Evolutionary conservation across 192 early-diverging fungal genomes (phyloP).

Genomic region (Geosiphon pyriformis): DNA sequence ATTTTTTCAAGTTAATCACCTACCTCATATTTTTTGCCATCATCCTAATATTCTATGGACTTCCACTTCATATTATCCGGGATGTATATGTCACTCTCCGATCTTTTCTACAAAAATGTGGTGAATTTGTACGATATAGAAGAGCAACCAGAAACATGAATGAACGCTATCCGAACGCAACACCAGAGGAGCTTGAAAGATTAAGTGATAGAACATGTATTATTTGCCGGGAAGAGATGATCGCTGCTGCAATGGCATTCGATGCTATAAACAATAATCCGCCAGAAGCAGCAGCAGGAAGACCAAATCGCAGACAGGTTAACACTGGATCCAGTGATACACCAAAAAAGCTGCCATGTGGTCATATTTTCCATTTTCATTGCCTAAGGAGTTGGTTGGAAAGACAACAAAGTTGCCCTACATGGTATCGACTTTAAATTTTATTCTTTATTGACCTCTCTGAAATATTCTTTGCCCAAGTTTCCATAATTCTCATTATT

Average conservation of each 20-base stretch:
- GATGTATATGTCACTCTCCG: conserved; percentile 93
- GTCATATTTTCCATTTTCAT: conserved; percentile 96
- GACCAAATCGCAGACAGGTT: conserved; percentile 17
- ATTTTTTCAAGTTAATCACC: conserved; percentile 83
- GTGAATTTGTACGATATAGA: conserved; percentile 85
- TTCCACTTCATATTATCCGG: conserved; percentile 93
- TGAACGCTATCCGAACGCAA: conserved; percentile 88
- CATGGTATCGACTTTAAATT: conserved; percentile 62
- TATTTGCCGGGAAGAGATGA: conserved; percentile 97
- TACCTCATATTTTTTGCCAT: conserved; percentile 87
- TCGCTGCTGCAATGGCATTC: conserved; percentile 16
- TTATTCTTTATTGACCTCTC: background rate
- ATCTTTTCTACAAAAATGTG: conserved; percentile 85
- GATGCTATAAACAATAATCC: conserved; percentile 11
- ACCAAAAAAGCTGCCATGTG: conserved; percentile 93
- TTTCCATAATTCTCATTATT: conserved; percentile 18
- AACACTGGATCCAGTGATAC: conserved; percentile 47
- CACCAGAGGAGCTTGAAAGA: conserved; percentile 66
- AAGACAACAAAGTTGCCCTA: conserved; percentile 95
- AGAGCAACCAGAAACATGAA: conserved; percentile 97
- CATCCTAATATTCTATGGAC: conserved; percentile 75
- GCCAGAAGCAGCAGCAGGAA: background rate
- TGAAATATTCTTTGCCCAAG: no score
- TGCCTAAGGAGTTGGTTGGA: conserved; percentile 97
- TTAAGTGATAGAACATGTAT: conserved; percentile 85